Base-by-base conservation (phyloP, 2,329 filamentous ascomycete genomes). In the Scorias spongiosa region DNA sequence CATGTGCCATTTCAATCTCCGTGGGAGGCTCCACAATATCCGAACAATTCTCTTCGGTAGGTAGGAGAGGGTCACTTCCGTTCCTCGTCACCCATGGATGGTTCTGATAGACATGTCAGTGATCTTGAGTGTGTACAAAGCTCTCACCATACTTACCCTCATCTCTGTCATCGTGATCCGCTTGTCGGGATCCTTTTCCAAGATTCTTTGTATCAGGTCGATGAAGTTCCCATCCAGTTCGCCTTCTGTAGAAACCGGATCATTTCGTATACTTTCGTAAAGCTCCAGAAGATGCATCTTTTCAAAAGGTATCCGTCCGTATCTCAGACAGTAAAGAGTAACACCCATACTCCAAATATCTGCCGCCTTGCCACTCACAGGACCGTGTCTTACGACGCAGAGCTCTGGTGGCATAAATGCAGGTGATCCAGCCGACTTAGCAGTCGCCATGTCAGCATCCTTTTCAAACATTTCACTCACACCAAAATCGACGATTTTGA, bases 331-430 rank as follows among this genome's bases (percentile, higher is more conserved):
- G 60, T 89, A 96, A 2, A 98, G 69, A 1, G 88, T 93, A 8
- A 95, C 81, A 6, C 91, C 91, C 89, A 96, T 96, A 2, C 89
- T 93, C 91, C 91, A 98, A 43, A 98, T 87, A 63, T 98, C 91
- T 3, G 86, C 86, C 3, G 89, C 87, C 54, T 78, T 83, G 10
- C 91, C 91, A 2, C 84, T 89, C 1, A 96, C 81, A 51, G 88
- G 80, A 1, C 84, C 85, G 58, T 95, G 89, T 54, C 77, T 87
- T 7, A 79, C 76, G 17, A 88, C 80, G 57, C 91, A 98, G 10
- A 98, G 70, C 62, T 98, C 91, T 0, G 91, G 91, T 0, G 91
- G 84, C 46, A 96, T 74, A 56, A 98, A 98, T 0, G 91, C 91
- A 0, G 91, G 91, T 2, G 88, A 95, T 1, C 91, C 91, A 10